phyloP scores from a whole-genome alignment of 1,284 basidiomycete genomes.

The Sanguinoderma infundibulare region DNA sequence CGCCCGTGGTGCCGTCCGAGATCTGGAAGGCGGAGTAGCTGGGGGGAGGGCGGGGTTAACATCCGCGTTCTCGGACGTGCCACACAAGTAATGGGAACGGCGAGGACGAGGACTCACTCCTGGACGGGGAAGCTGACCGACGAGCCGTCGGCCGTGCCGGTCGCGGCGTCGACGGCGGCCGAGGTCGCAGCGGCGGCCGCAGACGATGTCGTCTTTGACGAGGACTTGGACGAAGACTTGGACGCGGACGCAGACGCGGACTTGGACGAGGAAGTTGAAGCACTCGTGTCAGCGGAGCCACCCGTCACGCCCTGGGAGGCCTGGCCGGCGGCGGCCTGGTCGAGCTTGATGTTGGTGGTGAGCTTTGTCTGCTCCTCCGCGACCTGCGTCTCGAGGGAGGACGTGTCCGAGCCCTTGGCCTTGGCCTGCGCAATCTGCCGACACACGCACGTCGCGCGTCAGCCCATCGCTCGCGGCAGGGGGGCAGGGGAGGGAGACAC shows the following conservation, averaged over 20 bases:
- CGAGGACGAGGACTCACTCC: conserved; percentile 8
- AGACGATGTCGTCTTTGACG: background rate
- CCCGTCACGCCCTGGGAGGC: conserved; percentile 38
- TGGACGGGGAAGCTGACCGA: conserved; percentile 20
- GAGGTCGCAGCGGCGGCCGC: background rate
- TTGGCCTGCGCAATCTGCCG: conserved; percentile 42
- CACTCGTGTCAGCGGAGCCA: conserved; percentile 3
- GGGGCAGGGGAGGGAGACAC: no score
- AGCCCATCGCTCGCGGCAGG: background rate
- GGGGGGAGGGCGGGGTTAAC: background rate
- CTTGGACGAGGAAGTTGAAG: background rate
- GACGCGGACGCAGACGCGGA: background rate
- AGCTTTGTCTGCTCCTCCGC: conserved; percentile 41
- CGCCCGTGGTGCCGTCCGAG: conserved; percentile 46
- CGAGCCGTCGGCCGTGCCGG: conserved; percentile 13
- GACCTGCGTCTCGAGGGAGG: conserved; percentile 34
- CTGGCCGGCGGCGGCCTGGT: conserved; percentile 37
- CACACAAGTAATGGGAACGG: background rate
- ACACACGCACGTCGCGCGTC: background rate
- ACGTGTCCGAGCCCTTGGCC: conserved; percentile 41
- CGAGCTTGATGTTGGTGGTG: conserved; percentile 41
- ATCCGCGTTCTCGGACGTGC: background rate
- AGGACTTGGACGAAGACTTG: background rate
- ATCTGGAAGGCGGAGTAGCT: conserved; percentile 53
- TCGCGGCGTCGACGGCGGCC: conserved; percentile 1